Evolutionary conservation across 352 stramenopile genomes (phyloP), one percentile per base, ranked within the genome.

Genomic region (Phytophthora kernoviae): DNA sequence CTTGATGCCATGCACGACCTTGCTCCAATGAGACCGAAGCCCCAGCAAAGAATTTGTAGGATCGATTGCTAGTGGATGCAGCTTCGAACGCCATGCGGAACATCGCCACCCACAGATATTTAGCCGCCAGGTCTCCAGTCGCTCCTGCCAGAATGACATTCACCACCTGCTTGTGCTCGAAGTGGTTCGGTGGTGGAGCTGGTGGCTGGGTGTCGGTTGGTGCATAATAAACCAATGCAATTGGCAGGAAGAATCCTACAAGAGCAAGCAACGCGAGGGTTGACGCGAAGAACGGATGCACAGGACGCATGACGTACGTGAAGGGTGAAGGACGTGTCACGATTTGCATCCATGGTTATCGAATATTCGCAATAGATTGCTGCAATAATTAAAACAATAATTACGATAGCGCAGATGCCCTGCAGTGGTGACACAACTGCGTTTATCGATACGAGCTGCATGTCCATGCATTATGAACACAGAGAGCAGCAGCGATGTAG

Each of bases 41-140:
- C 14, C 73, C 77, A 1, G 84, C 84, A 43, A 80, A 56, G 44
- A 90, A 75, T 5, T 71, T 36, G 42, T 76, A 68, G 5, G 39
- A 36, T 4, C 47, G 51, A 20, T 11, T 20, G 14, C 30, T 57
- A 14, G 15, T 45, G 14, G 32, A 39, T 12, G 56, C 42, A 2
- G 54, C 53, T 17, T 87, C 45, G 11, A 85, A 52, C 9, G 78
- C 76, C 44, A 93, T 49, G 0, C 79, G 81, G 53, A 91, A 87
- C 43, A 77, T 65, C n/a, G 84, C 67, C 9, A 84, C 76, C 85
- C 87, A 95, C 33, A 95, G 65, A 74, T 94, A 94, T 43, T 94
- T 94, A 14, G 78, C 56, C n/a, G 87, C 83, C 43, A 95, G 70
- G 65, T 94, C 86, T 18, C 86, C 86, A 4, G 86, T 95, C 17